Base-by-base conservation (phyloP, 2,329 filamentous ascomycete species). In the Aspergillus sp. region DNA sequence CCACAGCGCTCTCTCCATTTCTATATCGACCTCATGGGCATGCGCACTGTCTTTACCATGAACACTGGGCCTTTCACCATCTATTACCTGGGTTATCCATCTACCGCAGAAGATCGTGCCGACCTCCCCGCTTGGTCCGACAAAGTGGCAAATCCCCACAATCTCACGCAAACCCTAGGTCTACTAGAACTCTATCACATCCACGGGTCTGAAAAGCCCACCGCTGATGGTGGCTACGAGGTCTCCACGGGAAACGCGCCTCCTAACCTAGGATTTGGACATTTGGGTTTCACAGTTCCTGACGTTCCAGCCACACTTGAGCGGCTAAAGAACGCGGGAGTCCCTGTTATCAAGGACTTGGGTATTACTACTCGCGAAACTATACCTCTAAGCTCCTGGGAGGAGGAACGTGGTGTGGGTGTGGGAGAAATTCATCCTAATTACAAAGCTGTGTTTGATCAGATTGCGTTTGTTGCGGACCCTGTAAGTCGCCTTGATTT, bases 51-150 rank as follows among this genome's bases (percentile, higher is more conserved):
- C 25, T 79, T 77, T 61, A 76, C 69, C 23, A 73, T 78, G 70
- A 78, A 79, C 54, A 68, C 73, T 38, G 75, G 77, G 7, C 76
- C 75, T 7, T 77, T 76, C 64, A 78, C 76, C 7, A 73, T 79
- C 56, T 79, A 79, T 64, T 79, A 78, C 58, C 72, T 79, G 6
- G 76, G 75, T 7, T 74, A 78, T 47, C 76, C 76, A 4, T 69
- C 72, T 13, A 70, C 72, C 15, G 59, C 67, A 13, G 68, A 66
- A n/a, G 58, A 73, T 49, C 65, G 64, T 34, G 69, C 68, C 1
- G 69, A 76, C 43, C 64, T 75, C 7, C 46, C 60, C 7, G 48
- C 64, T 4, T 78, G 74, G 71, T 72, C 74, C 11, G 59, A 64
- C 47, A 64, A 69, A 7, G 73, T 73, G 3, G 68, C 70, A 3